Evolutionary conservation across 164 flowering plant species (phyloP).

Genomic region (Cinnamomum chago): DNA sequence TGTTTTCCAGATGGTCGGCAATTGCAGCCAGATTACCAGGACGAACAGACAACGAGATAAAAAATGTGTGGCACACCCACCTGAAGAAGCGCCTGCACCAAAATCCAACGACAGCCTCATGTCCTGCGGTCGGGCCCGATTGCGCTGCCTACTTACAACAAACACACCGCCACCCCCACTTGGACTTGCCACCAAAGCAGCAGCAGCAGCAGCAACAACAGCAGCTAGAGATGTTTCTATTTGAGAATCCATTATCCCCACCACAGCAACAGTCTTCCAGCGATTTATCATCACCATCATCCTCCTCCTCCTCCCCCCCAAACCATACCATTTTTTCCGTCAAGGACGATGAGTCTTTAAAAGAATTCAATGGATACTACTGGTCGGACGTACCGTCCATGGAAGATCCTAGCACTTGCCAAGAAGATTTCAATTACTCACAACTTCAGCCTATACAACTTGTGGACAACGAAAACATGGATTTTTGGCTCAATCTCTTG

Average conservation of each 20-base stretch:
- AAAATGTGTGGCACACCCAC: constrained; percentile 41
- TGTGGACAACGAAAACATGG: constrained; percentile 25
- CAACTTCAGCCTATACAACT: constrained; percentile 15
- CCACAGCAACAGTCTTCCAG: constrained; percentile 33
- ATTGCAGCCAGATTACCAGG: constrained; percentile 35
- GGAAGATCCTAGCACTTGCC: background rate
- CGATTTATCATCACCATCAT: constrained; percentile 19
- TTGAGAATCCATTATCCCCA: constrained; percentile 18
- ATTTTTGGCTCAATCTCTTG: constrained; percentile 54
- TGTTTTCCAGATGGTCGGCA: constrained; percentile 32
- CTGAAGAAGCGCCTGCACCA: constrained; percentile 30
- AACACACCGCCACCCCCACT: background rate
- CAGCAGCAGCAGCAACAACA: no score
- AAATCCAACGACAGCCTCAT: constrained; percentile 12
- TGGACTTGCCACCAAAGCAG: no score
- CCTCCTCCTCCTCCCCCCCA: background rate
- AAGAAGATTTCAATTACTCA: constrained; percentile 1
- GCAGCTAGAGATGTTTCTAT: no score
- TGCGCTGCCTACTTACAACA: background rate
- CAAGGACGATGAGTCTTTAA: constrained; percentile 17
- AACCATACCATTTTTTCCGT: constrained; percentile 8
- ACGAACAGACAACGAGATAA: constrained; percentile 35
- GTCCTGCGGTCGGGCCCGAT: background rate
- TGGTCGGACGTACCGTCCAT: constrained; percentile 38
- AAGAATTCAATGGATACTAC: constrained; percentile 38